Evolutionary conservation across 331 rosid genomes (phyloP).

Genomic region (Dryas integrifolia): DNA sequence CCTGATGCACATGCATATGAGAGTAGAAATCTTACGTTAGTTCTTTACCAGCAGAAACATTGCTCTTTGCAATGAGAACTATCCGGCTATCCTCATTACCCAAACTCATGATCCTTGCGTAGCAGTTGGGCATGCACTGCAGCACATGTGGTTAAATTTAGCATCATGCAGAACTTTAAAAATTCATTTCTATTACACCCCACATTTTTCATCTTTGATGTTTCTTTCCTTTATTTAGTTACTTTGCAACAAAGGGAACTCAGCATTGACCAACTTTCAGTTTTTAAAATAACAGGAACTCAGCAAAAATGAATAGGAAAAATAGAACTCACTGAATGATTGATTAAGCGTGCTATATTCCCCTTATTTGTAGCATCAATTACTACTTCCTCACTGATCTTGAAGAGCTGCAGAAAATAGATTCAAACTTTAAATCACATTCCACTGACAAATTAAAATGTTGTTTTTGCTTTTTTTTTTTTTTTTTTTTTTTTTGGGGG

Average conservation of each 20-base stretch:
- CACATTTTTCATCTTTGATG: too few relatives aligned
- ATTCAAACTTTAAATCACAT: constrained; percentile 17
- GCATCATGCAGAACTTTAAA: constrained; percentile 13
- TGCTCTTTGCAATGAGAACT: constrained; percentile 83
- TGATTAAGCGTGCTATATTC: constrained; percentile 88
- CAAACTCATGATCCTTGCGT: constrained; percentile 80
- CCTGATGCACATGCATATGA: not conserved
- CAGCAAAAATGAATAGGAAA: not conserved
- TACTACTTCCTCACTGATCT: constrained; percentile 92
- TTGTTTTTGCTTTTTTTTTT: too few relatives aligned
- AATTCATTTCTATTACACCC: not conserved
- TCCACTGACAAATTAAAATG: not conserved
- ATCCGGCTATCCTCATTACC: constrained; percentile 75
- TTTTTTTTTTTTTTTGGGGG: too few relatives aligned
- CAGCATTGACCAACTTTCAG: too few relatives aligned
- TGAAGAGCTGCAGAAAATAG: constrained; percentile 78
- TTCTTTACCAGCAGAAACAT: constrained; percentile 84
- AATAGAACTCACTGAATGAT: constrained; percentile 84
- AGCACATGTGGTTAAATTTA: constrained; percentile 35
- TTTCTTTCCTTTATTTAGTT: too few relatives aligned
- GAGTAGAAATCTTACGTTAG: constrained; percentile 54
- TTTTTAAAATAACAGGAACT: not conserved
- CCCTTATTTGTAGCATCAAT: constrained; percentile 83
- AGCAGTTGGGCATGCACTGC: constrained; percentile 98
- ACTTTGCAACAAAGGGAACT: too few relatives aligned